Conservation (phyloP, 2,329 filamentous ascomycete species). For the Phaeoacremonium minimum region DNA sequence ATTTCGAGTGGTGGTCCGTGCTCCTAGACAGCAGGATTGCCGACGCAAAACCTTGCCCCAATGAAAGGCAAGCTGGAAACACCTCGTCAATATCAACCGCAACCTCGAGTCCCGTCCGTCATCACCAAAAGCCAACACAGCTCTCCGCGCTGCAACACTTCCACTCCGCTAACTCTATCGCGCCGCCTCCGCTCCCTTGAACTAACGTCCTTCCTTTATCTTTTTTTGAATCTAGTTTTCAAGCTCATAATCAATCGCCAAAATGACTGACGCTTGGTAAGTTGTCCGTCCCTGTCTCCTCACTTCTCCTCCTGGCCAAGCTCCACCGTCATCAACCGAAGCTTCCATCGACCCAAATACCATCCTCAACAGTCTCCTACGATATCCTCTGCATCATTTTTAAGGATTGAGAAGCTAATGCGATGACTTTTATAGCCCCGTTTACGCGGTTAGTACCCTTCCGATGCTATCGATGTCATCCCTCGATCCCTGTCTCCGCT, state of each 20-base stretch:
- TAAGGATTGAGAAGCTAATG: conserved; percentile 38
- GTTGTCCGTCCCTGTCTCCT: conserved; percentile 36
- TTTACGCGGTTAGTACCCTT: conserved; percentile 87
- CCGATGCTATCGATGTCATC: conserved; percentile 12
- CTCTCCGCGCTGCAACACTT: conserved; percentile 6
- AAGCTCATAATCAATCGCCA: conserved; percentile 33
- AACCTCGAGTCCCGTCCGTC: conserved; percentile 9
- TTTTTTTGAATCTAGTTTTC: conserved; percentile 11
- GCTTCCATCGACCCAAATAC: conserved; percentile 20
- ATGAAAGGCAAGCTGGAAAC: conserved; percentile 30
- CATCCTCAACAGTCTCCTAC: conserved; percentile 7
- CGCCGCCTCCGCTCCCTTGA: conserved; percentile 6
- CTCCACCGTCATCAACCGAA: conserved; percentile 9
- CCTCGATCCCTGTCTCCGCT: conserved; percentile 8
- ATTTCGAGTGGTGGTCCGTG: conserved; percentile 3
- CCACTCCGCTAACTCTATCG: conserved; percentile 8
- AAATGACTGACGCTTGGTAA: conserved; percentile 82
- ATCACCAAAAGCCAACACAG: conserved; percentile 5
- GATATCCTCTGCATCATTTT: conserved; percentile 5
- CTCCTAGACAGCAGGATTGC: conserved; percentile 6
- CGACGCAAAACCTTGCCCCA: conserved; percentile 37
- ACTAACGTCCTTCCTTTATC: conserved; percentile 1
- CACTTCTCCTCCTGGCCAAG: conserved; percentile 18
- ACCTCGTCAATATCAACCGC: conserved; percentile 22
- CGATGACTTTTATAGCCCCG: conserved; percentile 61